These are phyloP conservation scores for Glaciozyma antarctica DNA, from an alignment of 768 basidiomycete species.

Conservation along the genomic window DNA sequence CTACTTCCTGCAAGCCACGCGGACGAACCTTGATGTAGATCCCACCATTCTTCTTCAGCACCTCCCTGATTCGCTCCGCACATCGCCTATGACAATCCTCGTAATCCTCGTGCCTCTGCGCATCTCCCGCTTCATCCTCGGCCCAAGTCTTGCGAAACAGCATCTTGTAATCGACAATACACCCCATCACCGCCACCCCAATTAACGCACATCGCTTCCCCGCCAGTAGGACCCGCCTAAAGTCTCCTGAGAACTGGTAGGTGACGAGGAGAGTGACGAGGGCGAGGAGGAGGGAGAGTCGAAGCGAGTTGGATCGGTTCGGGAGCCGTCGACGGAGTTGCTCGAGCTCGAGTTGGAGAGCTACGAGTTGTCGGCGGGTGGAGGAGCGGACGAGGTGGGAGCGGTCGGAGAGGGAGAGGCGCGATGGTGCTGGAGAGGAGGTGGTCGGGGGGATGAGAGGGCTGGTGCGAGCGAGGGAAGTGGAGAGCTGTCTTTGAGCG, in stretches of 20 bases:
- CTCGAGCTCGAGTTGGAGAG: background rate
- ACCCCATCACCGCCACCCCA: constrained; percentile 48
- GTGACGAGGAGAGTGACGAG: constrained; percentile 31
- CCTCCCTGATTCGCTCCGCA: constrained; percentile 64
- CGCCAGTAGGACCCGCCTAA: constrained; percentile 66
- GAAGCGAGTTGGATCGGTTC: background rate
- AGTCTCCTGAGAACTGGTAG: constrained; percentile 62
- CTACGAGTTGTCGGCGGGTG: background rate
- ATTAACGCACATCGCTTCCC: constrained; percentile 68
- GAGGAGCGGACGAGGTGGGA: background rate
- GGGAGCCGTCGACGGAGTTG: background rate
- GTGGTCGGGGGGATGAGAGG: background rate
- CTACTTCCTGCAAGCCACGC: background rate
- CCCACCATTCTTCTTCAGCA: constrained; percentile 73
- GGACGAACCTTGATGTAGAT: constrained; percentile 64
- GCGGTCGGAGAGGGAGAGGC: background rate
- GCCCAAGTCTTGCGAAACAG: constrained; percentile 36
- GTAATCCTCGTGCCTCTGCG: constrained; percentile 53
- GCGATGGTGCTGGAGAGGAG: background rate
- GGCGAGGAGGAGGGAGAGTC: constrained; percentile 2
- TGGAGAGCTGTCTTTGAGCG: no score
- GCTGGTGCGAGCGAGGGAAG: no score
- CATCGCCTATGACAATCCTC: constrained; percentile 58
- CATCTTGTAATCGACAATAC: constrained; percentile 37
- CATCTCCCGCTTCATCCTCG: constrained; percentile 30